Percentiles rank a stretch among this genome's conserved stretches.
Evolutionary conservation across 2,329 filamentous ascomycete genomes (phyloP).

Genomic region (Diaporthe caulivora): DNA sequence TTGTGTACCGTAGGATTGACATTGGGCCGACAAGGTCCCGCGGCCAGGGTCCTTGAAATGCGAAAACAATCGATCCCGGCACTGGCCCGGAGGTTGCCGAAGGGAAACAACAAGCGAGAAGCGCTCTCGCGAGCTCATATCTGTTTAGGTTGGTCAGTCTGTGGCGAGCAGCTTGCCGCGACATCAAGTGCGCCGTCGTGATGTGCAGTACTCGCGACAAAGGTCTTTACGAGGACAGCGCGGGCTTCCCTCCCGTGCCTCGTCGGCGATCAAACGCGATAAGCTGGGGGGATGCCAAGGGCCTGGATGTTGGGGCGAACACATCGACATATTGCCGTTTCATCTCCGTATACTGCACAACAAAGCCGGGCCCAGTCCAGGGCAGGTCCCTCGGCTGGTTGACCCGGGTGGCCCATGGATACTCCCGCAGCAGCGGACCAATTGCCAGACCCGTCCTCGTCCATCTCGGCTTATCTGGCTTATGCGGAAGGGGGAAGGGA

Average conservation of each 20-base stretch:
- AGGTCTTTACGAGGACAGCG: not conserved
- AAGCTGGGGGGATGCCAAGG: slow-evolving; percentile 19
- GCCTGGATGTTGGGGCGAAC: slow-evolving; percentile 25
- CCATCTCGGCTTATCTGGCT: not conserved
- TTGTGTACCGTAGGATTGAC: not conserved
- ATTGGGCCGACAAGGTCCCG: slow-evolving; percentile 8
- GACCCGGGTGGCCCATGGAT: slow-evolving; percentile 9
- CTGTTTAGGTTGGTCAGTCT: slow-evolving; percentile 9
- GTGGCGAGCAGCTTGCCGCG: not conserved
- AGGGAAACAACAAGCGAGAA: slow-evolving; percentile 13
- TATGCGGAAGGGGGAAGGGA: not conserved
- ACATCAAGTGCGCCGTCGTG: not conserved
- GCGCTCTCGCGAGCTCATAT: slow-evolving; percentile 19
- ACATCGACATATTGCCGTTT: slow-evolving; percentile 19
- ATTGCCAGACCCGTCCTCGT: slow-evolving; percentile 1
- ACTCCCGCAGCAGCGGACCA: slow-evolving; percentile 12
- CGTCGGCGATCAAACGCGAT: slow-evolving; percentile 19
- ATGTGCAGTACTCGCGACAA: not conserved
- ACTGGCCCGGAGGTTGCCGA: slow-evolving; percentile 12
- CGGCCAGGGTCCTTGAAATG: not conserved
- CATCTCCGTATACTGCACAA: not conserved
- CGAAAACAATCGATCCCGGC: slow-evolving; percentile 6
- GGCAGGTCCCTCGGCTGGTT: not conserved
- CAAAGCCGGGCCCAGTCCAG: not conserved
- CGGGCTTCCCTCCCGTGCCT: not conserved